Percentiles rank a stretch among this genome's conserved stretches.
Conservation (phyloP, 768 basidiomycete species). For the Dentipellis fragilis region DNA sequence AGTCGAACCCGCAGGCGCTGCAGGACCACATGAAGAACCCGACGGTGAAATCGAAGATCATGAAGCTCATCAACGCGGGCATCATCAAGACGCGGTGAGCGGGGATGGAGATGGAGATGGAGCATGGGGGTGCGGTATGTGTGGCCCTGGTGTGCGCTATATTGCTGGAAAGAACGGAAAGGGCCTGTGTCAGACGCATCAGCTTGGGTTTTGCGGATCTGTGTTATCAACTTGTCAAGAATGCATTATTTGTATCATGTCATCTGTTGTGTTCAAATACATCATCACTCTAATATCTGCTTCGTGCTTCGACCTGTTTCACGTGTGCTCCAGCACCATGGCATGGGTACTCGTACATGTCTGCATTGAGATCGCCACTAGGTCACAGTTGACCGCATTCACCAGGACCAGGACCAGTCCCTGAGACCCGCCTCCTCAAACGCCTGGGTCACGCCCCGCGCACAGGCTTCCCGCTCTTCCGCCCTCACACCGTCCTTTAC, state of each 20-base stretch:
- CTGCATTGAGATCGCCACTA: neutral
- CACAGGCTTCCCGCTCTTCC: slow-evolving; percentile 30
- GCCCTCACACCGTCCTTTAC: slow-evolving; percentile 30
- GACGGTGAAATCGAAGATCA: slow-evolving; percentile 66
- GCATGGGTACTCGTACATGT: too few relatives aligned
- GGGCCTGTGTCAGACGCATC: too few relatives aligned
- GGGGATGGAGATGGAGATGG: slow-evolving; percentile 12
- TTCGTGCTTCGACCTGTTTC: too few relatives aligned
- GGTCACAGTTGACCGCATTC: neutral
- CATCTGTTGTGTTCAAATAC: neutral
- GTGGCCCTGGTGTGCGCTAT: neutral
- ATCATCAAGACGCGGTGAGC: slow-evolving; percentile 76
- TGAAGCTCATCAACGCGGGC: slow-evolving; percentile 86
- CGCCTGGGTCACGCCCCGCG: slow-evolving; percentile 30
- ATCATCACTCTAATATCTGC: neutral
- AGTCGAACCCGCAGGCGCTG: slow-evolving; percentile 77
- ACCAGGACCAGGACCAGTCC: slow-evolving; percentile 32
- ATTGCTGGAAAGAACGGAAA: neutral
- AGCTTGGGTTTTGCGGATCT: neutral
- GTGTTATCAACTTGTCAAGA: neutral
- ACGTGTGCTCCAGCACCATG: too few relatives aligned
- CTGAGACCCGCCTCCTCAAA: slow-evolving; percentile 43
- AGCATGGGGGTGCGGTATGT: neutral
- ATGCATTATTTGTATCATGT: neutral
- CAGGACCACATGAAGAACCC: slow-evolving; percentile 97